phyloP scores from a whole-genome alignment of 306 rosid genomes.

The Rubus idaeus region DNA sequence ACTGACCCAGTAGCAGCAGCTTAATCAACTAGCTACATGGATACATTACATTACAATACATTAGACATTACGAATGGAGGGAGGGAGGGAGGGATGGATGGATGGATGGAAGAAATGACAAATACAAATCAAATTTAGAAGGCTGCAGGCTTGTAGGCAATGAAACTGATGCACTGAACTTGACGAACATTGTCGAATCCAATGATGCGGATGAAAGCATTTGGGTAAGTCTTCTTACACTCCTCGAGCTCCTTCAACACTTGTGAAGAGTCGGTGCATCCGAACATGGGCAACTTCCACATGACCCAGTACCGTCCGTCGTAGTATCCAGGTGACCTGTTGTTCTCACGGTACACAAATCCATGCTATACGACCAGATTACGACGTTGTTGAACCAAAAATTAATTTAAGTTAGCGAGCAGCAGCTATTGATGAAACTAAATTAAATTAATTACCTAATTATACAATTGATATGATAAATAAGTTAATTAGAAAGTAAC shows the following conservation, averaged over 20 bases:
- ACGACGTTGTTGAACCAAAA: no score
- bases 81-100: neutral
- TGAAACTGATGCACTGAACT: conserved; percentile 84
- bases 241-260: conserved; percentile 54
- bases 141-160: conserved; percentile 52
- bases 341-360: conserved; percentile 50
- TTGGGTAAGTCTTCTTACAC: conserved; percentile 37
- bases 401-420: no score
- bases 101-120: neutral
- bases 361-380: conserved; percentile 17
- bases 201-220: conserved; percentile 45
- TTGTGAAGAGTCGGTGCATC: conserved; percentile 51
- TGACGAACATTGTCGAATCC: conserved; percentile 79
- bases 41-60: neutral
- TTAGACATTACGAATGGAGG: neutral
- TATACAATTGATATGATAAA: no score
- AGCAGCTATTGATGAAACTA: no score
- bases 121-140: neutral
- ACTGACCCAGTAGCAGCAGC: neutral
- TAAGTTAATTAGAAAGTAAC: neutral
- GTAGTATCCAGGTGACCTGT: conserved; percentile 67
- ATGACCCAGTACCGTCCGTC: conserved; percentile 80
- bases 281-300: conserved; percentile 90
- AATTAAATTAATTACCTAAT: no score
- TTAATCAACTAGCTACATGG: neutral